phyloP scores from a whole-genome alignment of 2,329 filamentous ascomycete species.

The Zymoseptoria pseudotritici region DNA sequence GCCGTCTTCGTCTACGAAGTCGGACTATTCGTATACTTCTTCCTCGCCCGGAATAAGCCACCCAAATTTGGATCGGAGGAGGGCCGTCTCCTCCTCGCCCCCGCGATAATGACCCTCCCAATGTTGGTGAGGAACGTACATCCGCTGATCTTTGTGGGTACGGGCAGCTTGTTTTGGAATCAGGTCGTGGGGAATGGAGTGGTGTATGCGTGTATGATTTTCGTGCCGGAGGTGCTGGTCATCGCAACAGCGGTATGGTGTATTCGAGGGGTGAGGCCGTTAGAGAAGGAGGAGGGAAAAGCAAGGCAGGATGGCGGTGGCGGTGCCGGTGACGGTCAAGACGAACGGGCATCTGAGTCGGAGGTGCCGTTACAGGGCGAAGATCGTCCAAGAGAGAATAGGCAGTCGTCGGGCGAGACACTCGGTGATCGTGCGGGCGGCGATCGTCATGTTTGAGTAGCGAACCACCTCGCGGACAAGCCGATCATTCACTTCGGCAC shows the following conservation, averaged over 20 bases:
- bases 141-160: not conserved
- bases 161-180: not conserved
- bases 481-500: not conserved
- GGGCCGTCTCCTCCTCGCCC: not conserved
- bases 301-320: not conserved
- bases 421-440: not conserved
- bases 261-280: not conserved
- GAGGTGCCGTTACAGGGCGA: not conserved
- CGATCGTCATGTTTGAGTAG: not conserved
- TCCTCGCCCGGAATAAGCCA: not conserved
- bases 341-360: not conserved
- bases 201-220: not conserved
- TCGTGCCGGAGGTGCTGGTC: not conserved
- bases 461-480: not conserved
- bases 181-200: not conserved
- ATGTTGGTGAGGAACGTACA: not conserved
- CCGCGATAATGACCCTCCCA: not conserved
- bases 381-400: not conserved
- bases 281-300: not conserved
- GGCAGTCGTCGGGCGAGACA: not conserved
- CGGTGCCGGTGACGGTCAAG: not conserved
- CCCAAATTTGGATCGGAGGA: not conserved
- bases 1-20: not conserved
- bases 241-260: not conserved
- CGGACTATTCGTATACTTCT: not conserved